Base-by-base conservation (phyloP, 2,329 filamentous ascomycete genomes). In the Simplicillium aogashimaense region DNA sequence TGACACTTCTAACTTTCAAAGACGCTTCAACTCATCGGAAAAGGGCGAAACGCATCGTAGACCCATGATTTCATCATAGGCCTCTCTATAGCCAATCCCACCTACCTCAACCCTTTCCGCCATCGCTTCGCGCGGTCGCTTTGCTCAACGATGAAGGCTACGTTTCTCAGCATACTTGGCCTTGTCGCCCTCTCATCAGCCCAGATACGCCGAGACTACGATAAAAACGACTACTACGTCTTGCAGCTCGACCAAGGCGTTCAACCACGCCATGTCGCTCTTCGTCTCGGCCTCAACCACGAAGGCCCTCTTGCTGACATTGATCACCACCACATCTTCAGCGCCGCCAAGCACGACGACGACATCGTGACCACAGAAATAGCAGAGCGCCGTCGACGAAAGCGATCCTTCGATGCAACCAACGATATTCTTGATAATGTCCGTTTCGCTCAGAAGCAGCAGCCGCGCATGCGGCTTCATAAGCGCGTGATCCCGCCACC, bases 181-280 rank as follows among this genome's bases (percentile, higher is more conserved):
- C 61, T 78, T 36, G 64, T 71, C 44, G 62, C 60, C 44, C 53
- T 71, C 53, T 60, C 69, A 45, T 62, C 67, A 42, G 66, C 68
- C 35, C 59, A 77, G 35, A 66, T 69, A 37, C 66, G 71, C 46
- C 82, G 85, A 51, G 75, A 92, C 55, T 86, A 94, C 68, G 75
- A 83, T 37, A 71, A 75, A 31, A 78, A 88, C 62, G 90, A 98
- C 61, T 97, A 94, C 65, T 95, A 97, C 59, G 88, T 94, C 47
- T 71, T 98, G 36, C 85, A 95, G 49, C 74, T 98, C 53, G 76
- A 83, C 43, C 65, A 75, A 11, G 68, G 74, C 30, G 69, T 75
- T 7, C 70, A 78, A 12, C 87, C 88, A 13, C 64, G 74, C 17
- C 70, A 82, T 32, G 70, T 95, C 47, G 88, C 88, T 20, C 65